Evolutionary conservation across 192 early-diverging fungal species (phyloP).

Genomic region (Paraglomus brasilianum): DNA sequence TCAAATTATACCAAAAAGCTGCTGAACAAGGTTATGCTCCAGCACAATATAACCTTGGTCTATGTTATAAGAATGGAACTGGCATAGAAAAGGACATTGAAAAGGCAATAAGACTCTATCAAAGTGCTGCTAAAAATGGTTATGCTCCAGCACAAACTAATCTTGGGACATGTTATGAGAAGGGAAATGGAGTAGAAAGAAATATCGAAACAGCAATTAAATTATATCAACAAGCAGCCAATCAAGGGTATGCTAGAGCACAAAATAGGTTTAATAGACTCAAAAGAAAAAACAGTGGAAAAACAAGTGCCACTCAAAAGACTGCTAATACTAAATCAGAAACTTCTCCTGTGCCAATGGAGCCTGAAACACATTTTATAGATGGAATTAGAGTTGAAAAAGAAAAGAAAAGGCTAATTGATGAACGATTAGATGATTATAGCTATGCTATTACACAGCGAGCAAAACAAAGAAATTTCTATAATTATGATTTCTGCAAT

Average conservation of each 20-base stretch:
- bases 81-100: constrained; percentile 49
- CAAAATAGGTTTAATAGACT: constrained; percentile 58
- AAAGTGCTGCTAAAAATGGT: constrained; percentile 60
- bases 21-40: constrained; percentile 55
- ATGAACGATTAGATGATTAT: too few species aligned
- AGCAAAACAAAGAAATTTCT: too few species aligned
- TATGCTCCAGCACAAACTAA: constrained; percentile 55
- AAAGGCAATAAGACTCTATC: constrained; percentile 63
- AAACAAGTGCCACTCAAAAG: too few species aligned
- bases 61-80: constrained; percentile 71
- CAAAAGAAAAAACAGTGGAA: too few species aligned
- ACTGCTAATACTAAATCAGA: too few species aligned
- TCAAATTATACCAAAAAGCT: constrained; percentile 60
- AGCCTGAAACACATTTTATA: too few species aligned
- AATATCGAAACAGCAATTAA: constrained; percentile 47
- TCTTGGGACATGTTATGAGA: constrained; percentile 60
- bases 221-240: constrained; percentile 58
- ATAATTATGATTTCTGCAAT: too few species aligned
- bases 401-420: too few species aligned
- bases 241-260: constrained; percentile 57
- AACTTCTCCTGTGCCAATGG: too few species aligned
- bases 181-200: constrained; percentile 62
- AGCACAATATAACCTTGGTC: constrained; percentile 69
- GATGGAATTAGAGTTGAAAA: too few species aligned
- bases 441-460: too few species aligned